Evolutionary conservation across 495 filamentous ascomycete species (phyloP), one percentile per base, ranked within the genome.

Genomic region (Aspergillus incahuasiensis): DNA sequence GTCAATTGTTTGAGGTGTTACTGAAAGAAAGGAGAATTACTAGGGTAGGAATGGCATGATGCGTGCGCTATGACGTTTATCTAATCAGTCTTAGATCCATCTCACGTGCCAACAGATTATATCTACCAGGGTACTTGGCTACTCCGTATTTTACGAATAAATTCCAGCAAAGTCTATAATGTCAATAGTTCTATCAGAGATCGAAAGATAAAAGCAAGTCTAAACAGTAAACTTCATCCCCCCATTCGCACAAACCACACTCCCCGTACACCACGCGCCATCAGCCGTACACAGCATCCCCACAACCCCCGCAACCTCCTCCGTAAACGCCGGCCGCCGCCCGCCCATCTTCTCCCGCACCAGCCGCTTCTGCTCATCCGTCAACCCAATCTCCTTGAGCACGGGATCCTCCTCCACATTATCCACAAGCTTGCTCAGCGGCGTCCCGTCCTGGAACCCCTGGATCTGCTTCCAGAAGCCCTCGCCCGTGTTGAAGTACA

Each of bases 211-310:
- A 1, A 49, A 11, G 5, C n/a, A n/a, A 50, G n/a, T 38, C 41
- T 34, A 48, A 64, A 28, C 46, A 39, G 3, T 51, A 56, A 55
- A 74, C 66, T 75, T 76, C 81, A 94, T 86, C 6, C 90, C 90
- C 1, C 90, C 90, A 67, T 95, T 95, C n/a, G 89, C 89, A 69
- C 86, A 89, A 2, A 96, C 81, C 43, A 95, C 86, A 65, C 86
- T 87, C 1, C 91, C 92, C 1, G 91, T 97, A 68, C 83, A 87
- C 88, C 88, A 95, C 13, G 70, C 79, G 5, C 78, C 78, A 63
- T 97, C 91, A 22, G 76, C 73, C 1, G 78, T 80, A 63, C 89
- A 92, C 40, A 96, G 68, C 88, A 94, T 95, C 2, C 83, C 88
- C 43, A 96, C 88, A 1, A 92, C 78, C 0, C 90, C 91, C 4